phyloP scores from a whole-genome alignment of 2,329 filamentous ascomycete genomes.

The Achaetomium macrosporum region DNA sequence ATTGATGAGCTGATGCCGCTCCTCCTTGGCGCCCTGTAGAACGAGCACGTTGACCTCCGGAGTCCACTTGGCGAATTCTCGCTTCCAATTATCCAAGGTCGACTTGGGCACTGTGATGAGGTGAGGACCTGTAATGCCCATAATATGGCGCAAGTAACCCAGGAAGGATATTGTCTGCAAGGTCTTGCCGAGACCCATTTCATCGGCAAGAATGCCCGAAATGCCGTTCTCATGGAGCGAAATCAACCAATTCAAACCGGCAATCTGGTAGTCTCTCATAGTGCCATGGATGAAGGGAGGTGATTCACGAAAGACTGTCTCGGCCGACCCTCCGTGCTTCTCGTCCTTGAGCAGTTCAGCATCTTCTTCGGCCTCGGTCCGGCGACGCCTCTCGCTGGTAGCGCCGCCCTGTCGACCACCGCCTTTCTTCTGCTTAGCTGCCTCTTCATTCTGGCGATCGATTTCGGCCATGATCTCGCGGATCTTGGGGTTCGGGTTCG shows the following conservation, averaged over 20 bases:
- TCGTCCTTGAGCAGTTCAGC: constrained; percentile 84
- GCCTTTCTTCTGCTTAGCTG: constrained; percentile 64
- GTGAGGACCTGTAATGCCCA: constrained; percentile 85
- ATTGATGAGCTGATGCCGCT: constrained; percentile 80
- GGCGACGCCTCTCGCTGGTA: constrained; percentile 67
- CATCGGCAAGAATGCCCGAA: constrained; percentile 92
- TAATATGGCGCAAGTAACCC: constrained; percentile 86
- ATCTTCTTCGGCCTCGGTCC: constrained; percentile 96
- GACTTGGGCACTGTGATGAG: constrained; percentile 92
- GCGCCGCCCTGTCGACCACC: constrained; percentile 79
- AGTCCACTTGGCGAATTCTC: constrained; percentile 90
- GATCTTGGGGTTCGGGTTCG: constrained; percentile 91
- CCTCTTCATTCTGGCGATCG: constrained; percentile 82
- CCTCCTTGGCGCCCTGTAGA: constrained; percentile 90
- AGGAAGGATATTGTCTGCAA: constrained; percentile 96
- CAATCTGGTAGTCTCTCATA: constrained; percentile 96
- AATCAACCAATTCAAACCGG: constrained; percentile 94
- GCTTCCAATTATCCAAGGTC: constrained; percentile 96
- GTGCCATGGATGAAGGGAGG: constrained; percentile 79
- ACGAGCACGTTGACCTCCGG: constrained; percentile 93
- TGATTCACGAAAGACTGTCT: constrained; percentile 90
- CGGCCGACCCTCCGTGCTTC: constrained; percentile 76
- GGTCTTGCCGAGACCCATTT: constrained; percentile 98
- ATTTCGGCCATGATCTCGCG: constrained; percentile 92
- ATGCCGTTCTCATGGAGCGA: constrained; percentile 98